Evolutionary conservation across 768 basidiomycete genomes (phyloP).

Genomic region (Termitomyces sp.): DNA sequence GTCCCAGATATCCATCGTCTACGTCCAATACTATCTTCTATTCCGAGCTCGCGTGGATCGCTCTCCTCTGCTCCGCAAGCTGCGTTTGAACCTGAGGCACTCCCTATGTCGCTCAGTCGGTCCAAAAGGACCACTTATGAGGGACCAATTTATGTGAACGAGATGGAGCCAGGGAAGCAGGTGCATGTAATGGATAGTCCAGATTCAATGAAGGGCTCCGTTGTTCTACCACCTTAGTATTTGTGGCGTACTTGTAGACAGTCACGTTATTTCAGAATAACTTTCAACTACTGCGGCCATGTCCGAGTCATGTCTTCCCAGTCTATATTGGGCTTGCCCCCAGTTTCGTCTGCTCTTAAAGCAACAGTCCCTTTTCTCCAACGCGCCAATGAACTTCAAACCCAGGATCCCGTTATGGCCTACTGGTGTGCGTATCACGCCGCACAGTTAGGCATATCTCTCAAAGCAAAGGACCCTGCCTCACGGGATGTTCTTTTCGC

Average conservation of each 20-base stretch:
- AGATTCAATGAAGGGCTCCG: slow-evolving; percentile 21
- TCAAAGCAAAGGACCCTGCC: slow-evolving; percentile 58
- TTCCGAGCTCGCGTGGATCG: slow-evolving; percentile 3
- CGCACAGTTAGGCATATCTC: slow-evolving; percentile 76
- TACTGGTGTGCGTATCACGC: slow-evolving; percentile 98
- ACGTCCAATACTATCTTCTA: background rate
- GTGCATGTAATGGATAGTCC: slow-evolving; percentile 33
- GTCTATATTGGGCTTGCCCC: slow-evolving; percentile 48
- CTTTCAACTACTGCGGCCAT: background rate
- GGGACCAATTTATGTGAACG: slow-evolving; percentile 19
- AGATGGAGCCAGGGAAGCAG: slow-evolving; percentile 5
- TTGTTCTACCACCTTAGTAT: slow-evolving; percentile 15
- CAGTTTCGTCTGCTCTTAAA: slow-evolving; percentile 56
- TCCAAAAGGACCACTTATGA: background rate
- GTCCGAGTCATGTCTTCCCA: slow-evolving; percentile 23
- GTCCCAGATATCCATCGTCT: background rate
- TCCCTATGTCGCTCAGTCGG: slow-evolving; percentile 14
- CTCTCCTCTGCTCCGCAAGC: background rate
- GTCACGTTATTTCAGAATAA: background rate
- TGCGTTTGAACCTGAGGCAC: background rate
- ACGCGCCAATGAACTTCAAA: slow-evolving; percentile 81
- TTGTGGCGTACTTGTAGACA: slow-evolving; percentile 11
- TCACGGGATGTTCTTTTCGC: slow-evolving; percentile 66
- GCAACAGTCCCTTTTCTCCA: slow-evolving; percentile 76
- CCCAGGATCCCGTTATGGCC: slow-evolving; percentile 79